These are phyloP conservation scores for Penicillium nordicum DNA, from an alignment of 2,329 filamentous ascomycete genomes.

Conservation along the genomic window DNA sequence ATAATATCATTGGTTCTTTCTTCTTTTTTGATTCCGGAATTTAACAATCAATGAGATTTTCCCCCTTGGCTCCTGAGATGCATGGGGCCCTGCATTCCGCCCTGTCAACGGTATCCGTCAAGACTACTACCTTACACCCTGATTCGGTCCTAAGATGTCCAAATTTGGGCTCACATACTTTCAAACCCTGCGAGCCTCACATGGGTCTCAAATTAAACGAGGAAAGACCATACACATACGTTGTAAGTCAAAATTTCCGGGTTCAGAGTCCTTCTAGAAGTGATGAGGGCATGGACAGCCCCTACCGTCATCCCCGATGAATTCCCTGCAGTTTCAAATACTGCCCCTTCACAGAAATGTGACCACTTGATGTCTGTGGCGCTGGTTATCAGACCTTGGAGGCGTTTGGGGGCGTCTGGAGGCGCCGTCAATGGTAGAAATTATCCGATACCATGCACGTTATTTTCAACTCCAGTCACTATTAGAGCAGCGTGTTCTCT, in stretches of 20 bases:
- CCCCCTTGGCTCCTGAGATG: constrained; percentile 10
- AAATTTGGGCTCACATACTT: background rate
- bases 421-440: background rate
- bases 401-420: background rate
- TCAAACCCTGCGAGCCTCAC: background rate
- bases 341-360: too few relatives aligned
- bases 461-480: background rate
- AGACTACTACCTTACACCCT: constrained; percentile 5
- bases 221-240: background rate
- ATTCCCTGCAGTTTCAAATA: background rate
- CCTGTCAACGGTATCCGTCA: constrained; percentile 13
- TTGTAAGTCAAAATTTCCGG: background rate
- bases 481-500: too few relatives aligned
- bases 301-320: background rate
- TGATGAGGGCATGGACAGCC: background rate
- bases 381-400: background rate
- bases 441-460: background rate
- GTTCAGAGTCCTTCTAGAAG: constrained; percentile 1
- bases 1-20: constrained; percentile 12
- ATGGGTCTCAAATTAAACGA: background rate
- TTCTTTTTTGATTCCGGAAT: constrained; percentile 9
- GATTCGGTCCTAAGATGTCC: background rate
- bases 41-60: constrained; percentile 10
- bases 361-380: background rate
- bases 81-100: constrained; percentile 19